phyloP scores from a whole-genome alignment of 2,329 filamentous ascomycete genomes.

The Nothophaeocryptopus gaeumannii region DNA sequence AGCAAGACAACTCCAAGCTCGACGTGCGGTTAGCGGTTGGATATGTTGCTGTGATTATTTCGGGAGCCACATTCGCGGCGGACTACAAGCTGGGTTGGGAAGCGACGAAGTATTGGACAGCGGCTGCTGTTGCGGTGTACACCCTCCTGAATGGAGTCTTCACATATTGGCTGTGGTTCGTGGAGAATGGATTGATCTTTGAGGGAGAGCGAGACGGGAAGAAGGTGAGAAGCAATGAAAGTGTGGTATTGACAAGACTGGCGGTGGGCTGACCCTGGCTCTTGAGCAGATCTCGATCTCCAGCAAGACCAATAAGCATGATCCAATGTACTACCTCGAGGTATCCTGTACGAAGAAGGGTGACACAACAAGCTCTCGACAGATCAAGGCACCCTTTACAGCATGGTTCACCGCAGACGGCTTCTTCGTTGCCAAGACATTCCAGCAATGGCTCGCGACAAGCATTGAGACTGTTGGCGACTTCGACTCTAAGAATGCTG shows the following conservation, averaged over 20 bases:
- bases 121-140: slow-evolving; percentile 75
- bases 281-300: slow-evolving; percentile 65
- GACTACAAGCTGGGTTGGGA: slow-evolving; percentile 93
- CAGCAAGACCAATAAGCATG: slow-evolving; percentile 72
- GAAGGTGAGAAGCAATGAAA: slow-evolving; percentile 50
- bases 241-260: neutral
- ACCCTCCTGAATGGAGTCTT: slow-evolving; percentile 73
- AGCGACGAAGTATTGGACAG: slow-evolving; percentile 75
- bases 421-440: slow-evolving; percentile 69
- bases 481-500: slow-evolving; percentile 58
- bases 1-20: slow-evolving; percentile 73
- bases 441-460: slow-evolving; percentile 74
- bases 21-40: slow-evolving; percentile 82
- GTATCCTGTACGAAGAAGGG: slow-evolving; percentile 42
- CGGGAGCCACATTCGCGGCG: slow-evolving; percentile 80
- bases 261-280: neutral
- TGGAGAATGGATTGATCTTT: slow-evolving; percentile 81
- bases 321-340: slow-evolving; percentile 74
- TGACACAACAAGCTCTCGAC: slow-evolving; percentile 36
- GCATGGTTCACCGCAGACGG: slow-evolving; percentile 74
- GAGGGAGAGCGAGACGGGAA: slow-evolving; percentile 68
- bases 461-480: slow-evolving; percentile 64
- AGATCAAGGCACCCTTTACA: slow-evolving; percentile 64
- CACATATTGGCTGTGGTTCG: slow-evolving; percentile 78
- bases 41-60: slow-evolving; percentile 75